phyloP scores from a whole-genome alignment of 805 yeast genomes.

The Suhomyces tanzawaensis region DNA sequence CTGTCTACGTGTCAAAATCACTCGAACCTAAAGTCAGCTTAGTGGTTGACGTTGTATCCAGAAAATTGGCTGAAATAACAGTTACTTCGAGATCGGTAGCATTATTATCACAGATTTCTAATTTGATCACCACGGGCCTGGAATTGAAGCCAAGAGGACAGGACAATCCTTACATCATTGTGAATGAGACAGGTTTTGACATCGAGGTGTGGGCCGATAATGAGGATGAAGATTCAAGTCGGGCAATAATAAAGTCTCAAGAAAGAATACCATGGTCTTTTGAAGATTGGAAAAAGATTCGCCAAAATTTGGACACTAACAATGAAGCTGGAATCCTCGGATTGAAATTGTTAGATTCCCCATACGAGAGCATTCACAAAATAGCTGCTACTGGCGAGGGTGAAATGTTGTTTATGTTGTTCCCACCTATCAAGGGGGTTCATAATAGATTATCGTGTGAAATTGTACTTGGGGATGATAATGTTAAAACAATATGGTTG shows the following conservation, averaged over 20 bases:
- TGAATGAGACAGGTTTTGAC: slow-evolving; percentile 82
- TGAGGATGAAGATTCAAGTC: slow-evolving; percentile 12
- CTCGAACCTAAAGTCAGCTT: slow-evolving; percentile 46
- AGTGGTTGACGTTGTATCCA: slow-evolving; percentile 67
- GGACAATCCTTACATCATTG: slow-evolving; percentile 75
- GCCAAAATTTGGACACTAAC: slow-evolving; percentile 75
- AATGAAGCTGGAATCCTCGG: slow-evolving; percentile 61
- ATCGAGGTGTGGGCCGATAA: slow-evolving; percentile 79
- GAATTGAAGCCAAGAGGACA: slow-evolving; percentile 67
- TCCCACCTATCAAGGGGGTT: slow-evolving; percentile 58
- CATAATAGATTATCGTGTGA: slow-evolving; percentile 78
- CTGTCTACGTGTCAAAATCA: slow-evolving; percentile 60
- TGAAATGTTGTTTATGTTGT: slow-evolving; percentile 66
- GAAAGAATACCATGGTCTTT: slow-evolving; percentile 78
- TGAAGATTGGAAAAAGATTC: slow-evolving; percentile 86
- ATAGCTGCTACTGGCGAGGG: slow-evolving; percentile 81
- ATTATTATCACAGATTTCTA: slow-evolving; percentile 64
- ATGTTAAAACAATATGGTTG: slow-evolving; percentile 73
- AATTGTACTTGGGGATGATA: slow-evolving; percentile 65
- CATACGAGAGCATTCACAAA: slow-evolving; percentile 51
- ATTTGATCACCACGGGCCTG: slow-evolving; percentile 52
- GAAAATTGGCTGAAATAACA: slow-evolving; percentile 74
- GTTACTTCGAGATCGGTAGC: slow-evolving; percentile 81
- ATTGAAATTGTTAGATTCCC: slow-evolving; percentile 54
- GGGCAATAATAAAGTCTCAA: slow-evolving; percentile 44